Base-by-base conservation (phyloP, 345 rosid species). In the Salix exigua region DNA sequence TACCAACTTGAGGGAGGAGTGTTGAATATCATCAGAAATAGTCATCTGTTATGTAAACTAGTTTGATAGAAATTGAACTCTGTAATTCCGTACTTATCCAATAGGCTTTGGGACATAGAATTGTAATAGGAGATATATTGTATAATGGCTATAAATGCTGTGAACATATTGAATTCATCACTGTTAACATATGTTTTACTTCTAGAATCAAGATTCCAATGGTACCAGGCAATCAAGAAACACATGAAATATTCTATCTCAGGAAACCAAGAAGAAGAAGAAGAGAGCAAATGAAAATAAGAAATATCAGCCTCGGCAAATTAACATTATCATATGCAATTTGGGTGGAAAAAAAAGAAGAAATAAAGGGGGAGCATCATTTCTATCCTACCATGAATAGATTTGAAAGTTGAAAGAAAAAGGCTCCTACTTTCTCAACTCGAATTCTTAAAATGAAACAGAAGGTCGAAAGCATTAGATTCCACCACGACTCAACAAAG, bases 401-500 rank as follows among this genome's bases (percentile, higher is more conserved):
- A 68, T 44, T n/a, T 2, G 4, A 70, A 37, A 68, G 75, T 25
- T 28, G 68, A 60, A 26, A 73, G 46, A 25, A 6, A 68, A 76
- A 65, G 58, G 72, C 25, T 23, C 18, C 75, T 30, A 51, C 76
- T 63, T 35, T 51, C 37, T 16, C 55, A 18, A 63, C 19, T 62
- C 66, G 35, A 74, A 73, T 75, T 78, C 80, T 69, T 35, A 26
- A 5, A 67, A 31, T 61, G 51, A 19, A 44, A 70, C 67, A 19
- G 16, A 50, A 62, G 35, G 72, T 46, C 74, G 60, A 79, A 74
- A 74, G 78, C 51, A 79, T 76, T 1, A 77, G 73, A 84, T 84
- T 72, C 85, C 17, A 26, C 9, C 31, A 65, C 51, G 5, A 51
- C 42, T 30, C 33, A 38, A 16, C 40, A 6, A 55, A 66, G 58